Base-by-base conservation (phyloP, 2,329 filamentous ascomycete species). In the Ophiostoma ulmi region DNA sequence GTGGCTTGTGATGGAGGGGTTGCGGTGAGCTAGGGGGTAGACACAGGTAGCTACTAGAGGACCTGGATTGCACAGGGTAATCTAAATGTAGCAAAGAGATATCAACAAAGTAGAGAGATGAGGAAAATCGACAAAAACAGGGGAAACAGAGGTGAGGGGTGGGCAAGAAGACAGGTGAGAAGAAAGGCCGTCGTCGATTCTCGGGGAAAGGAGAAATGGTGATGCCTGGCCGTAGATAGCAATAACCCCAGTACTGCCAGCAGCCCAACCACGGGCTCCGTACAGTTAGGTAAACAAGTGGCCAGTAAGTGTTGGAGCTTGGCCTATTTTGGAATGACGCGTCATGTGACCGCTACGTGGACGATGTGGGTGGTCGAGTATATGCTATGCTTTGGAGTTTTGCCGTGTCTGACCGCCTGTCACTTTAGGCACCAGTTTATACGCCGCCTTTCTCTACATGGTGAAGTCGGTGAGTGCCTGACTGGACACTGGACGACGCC, bases 321-420 rank as follows among this genome's bases (percentile, higher is more conserved):
- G n/a, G 26, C 68, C 65, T 41, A 13, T 66, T 69, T 44, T 2
- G 69, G 72, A 39, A 72, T 70, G 68, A 65, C 67, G 70, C 64
- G 58, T 73, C 72, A 73, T 71, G 72, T 73, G 72, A 73, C 67
- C 61, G 68, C 68, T 31, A 68, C 26, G 48, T 26, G 41, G 10
- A 44, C 58, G 14, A 17, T 63, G 26, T 22, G 52, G 22, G 13
- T 5, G n/a, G 26, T 44, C n/a, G 13, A 48, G 44, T n/a, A 7
- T 48, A 48, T 48, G 44, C 17, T 48, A 48, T 35, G 7, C 20
- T 14, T 3, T 36, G 2, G 11, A 20, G n/a, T 71, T 71, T 48
- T 71, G 70, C 67, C 70, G 67, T 13, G 4, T 3, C 3, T 26
- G 67, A 71, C 70, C 70, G 70, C 70, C 67, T 61, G 48, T 4